These are phyloP conservation scores for Penicillium sp. DNA, from an alignment of 2,329 filamentous ascomycete genomes.

Conservation along the genomic window DNA sequence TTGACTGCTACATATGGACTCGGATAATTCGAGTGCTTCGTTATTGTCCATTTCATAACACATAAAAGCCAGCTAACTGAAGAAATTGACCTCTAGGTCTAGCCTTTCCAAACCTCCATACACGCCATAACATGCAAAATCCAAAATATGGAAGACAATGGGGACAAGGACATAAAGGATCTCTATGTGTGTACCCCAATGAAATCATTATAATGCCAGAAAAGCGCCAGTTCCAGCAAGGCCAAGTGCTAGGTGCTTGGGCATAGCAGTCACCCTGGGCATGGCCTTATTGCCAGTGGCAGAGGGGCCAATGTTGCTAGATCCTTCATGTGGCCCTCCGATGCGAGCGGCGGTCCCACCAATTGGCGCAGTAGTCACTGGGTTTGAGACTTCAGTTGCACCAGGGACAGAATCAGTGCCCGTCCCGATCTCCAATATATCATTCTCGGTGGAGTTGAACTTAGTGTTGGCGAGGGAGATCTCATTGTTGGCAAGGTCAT, in stretches of 20 bases:
- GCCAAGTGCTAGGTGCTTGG: constrained; percentile 19
- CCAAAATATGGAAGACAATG: not conserved
- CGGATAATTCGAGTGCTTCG: not conserved
- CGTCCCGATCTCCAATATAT: constrained; percentile 55
- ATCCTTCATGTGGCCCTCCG: constrained; percentile 26
- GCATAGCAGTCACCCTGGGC: constrained; percentile 14
- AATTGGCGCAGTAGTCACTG: constrained; percentile 49
- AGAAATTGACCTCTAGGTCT: constrained; percentile 10
- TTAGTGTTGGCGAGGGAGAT: constrained; percentile 62
- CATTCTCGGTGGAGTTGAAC: constrained; percentile 54
- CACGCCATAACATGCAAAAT: constrained; percentile 14
- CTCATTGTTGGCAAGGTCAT: constrained; percentile 60
- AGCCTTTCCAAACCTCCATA: constrained; percentile 8
- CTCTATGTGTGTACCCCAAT: not conserved
- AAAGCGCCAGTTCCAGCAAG: constrained; percentile 27
- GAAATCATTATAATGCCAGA: constrained; percentile 16
- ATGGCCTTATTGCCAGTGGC: constrained; percentile 20
- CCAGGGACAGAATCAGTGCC: constrained; percentile 52
- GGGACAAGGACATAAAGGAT: not conserved
- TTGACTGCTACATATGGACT: not conserved
- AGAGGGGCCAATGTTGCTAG: constrained; percentile 14
- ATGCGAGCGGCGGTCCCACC: constrained; percentile 47
- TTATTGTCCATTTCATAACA: constrained; percentile 6
- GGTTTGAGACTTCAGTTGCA: constrained; percentile 52
- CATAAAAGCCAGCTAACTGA: constrained; percentile 1